A percentile compares a stretch with the other conserved stretches of the same genome.
Evolutionary conservation across 2,329 filamentous ascomycete genomes (phyloP).

Genomic region (Verticillium albo-atrum): DNA sequence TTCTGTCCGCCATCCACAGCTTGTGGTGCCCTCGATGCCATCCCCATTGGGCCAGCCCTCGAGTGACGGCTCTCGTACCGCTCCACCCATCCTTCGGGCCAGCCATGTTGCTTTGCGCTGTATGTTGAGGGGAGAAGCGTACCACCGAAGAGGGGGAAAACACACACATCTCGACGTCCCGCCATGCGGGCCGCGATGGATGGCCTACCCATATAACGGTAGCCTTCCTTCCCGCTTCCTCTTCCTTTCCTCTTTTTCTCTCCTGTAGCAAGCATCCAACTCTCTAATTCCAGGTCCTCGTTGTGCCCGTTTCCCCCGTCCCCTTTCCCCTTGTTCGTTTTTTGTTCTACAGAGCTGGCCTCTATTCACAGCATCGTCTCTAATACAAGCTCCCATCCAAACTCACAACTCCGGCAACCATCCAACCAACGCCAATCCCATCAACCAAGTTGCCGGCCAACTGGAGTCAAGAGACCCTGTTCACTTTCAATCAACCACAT

Average conservation of each 20-base stretch:
- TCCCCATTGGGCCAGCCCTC: neutral
- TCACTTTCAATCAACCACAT: slow-evolving; percentile 12
- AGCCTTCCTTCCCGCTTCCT: slow-evolving; percentile 27
- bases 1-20: neutral
- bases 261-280: slow-evolving; percentile 64
- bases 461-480: slow-evolving; percentile 26
- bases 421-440: slow-evolving; percentile 11
- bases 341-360: slow-evolving; percentile 47
- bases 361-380: slow-evolving; percentile 35
- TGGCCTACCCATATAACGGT: slow-evolving; percentile 17
- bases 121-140: too few relatives aligned
- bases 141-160: neutral
- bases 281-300: slow-evolving; percentile 47
- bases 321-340: slow-evolving; percentile 29
- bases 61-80: neutral
- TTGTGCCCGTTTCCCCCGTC: slow-evolving; percentile 36
- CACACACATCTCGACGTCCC: neutral
- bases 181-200: slow-evolving; percentile 9
- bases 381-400: slow-evolving; percentile 14
- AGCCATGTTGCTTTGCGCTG: neutral
- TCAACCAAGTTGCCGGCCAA: slow-evolving; percentile 34
- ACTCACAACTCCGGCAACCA: slow-evolving; percentile 6
- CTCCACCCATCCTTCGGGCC: neutral
- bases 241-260: slow-evolving; percentile 38
- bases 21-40: neutral